Base-by-base conservation (phyloP, 1,284 basidiomycete genomes). In the Heterobasidion parviporum region DNA sequence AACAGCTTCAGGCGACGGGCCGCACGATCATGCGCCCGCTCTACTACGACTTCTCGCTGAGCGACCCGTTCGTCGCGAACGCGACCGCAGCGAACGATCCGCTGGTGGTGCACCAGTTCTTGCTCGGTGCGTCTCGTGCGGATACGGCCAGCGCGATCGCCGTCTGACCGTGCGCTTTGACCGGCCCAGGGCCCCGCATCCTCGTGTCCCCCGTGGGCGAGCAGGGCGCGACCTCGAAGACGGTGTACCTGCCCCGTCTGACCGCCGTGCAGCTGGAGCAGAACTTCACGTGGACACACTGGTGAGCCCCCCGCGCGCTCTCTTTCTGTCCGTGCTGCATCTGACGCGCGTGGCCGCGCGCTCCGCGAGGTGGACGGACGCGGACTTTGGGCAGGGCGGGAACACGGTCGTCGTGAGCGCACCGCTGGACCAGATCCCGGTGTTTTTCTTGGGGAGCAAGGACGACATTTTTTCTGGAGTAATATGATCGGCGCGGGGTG, bases 391-490 rank as follows among this genome's bases (percentile, higher is more conserved):
- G 3, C 57, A 54, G 26, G 70, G 72, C 33, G 71, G 71, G 16
- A 58, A 57, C 26, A 58, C 55, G 14, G 63, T 74, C 14, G 70
- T 64, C 54, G 62, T 72, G 32, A 67, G 61, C 55, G 72, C 70
- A 2, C 59, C 65, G 12, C 63, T 73, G 18, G 68, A 72, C 55
- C 64, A 70, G 52, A 74, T 74, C 10, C 74, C 71, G 1, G 71
- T 74, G 7, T 73, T 74, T 54, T 73, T 68, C 60, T 58, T 74
- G 47, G 72, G 69, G 12, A 64, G 57, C 20, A 73, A 68, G 54
- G 56, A 56, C 10, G 69, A 72, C 57, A 70, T 72, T 45, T 59
- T 72, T 32, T 60, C 55, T 47, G 69, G 70, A 6, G 64, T 65
- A 54, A 54, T 70, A n/a, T 71, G 55, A 57, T 36, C 10, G 50